Percentiles rank a stretch among this genome's conserved stretches.
phyloP scores from a whole-genome alignment of 2,329 filamentous ascomycete species.

The Lecanosticta acicola region DNA sequence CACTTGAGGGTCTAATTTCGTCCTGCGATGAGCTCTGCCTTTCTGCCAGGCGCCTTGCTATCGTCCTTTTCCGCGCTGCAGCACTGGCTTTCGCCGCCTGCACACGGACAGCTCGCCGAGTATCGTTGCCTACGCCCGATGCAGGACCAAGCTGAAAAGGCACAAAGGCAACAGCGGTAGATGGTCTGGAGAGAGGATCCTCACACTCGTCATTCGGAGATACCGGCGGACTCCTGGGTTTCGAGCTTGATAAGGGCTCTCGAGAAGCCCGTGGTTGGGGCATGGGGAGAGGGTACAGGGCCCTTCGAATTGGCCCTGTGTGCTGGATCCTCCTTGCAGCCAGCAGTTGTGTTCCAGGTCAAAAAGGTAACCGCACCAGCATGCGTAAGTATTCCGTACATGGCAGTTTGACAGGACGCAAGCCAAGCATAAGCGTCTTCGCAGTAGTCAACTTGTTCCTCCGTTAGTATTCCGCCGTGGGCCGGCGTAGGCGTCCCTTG shows the following conservation, averaged over 20 bases:
- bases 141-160: conserved; percentile 20
- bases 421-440: too few species aligned
- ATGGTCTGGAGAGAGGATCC: neutral
- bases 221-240: conserved; percentile 1
- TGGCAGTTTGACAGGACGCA: too few species aligned
- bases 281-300: neutral
- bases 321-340: too few species aligned
- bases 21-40: conserved; percentile 5
- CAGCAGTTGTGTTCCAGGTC: too few species aligned
- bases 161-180: conserved; percentile 18
- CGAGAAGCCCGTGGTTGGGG: neutral
- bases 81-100: conserved; percentile 19
- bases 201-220: neutral
- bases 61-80: conserved; percentile 17
- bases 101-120: conserved; percentile 19
- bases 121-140: conserved; percentile 17
- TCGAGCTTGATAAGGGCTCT: conserved; percentile 1
- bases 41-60: conserved; percentile 14
- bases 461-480: too few species aligned
- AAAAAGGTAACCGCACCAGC: too few species aligned
- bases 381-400: too few species aligned
- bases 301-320: too few species aligned
- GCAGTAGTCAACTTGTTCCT: too few species aligned
- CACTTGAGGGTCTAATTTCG: conserved; percentile 7
- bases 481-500: too few species aligned